Evolutionary conservation across 106 monocot species (phyloP).

Genomic region (Vanilla planifolia): DNA sequence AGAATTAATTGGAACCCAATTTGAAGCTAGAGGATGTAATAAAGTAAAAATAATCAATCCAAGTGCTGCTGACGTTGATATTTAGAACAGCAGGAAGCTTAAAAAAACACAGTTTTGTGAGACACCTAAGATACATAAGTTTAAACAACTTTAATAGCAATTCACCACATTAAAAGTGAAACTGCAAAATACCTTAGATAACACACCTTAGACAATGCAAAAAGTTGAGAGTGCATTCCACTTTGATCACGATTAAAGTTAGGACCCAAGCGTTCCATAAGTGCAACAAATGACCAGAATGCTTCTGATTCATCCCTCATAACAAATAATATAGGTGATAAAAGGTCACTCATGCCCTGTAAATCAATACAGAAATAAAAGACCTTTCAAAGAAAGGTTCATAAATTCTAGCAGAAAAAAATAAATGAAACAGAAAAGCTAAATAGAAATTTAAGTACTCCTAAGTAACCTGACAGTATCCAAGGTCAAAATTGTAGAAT

Average conservation of each 20-base stretch:
- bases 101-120: too few species aligned
- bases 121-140: too few species aligned
- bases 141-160: too few species aligned
- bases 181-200: too few species aligned
- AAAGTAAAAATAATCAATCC: too few species aligned
- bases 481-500: constrained; percentile 99
- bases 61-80: too few species aligned
- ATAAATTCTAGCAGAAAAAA: background rate
- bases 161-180: too few species aligned
- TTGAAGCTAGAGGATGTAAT: too few species aligned
- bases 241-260: constrained; percentile 90
- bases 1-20: too few species aligned
- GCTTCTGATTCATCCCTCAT: constrained; percentile 77
- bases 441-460: background rate
- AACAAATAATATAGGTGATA: constrained; percentile 73
- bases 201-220: constrained; percentile 74
- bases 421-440: background rate
- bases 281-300: constrained; percentile 80
- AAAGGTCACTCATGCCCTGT: constrained; percentile 88
- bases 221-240: constrained; percentile 84
- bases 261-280: constrained; percentile 81
- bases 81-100: too few species aligned
- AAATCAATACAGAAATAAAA: background rate
- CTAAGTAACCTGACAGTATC: constrained; percentile 83
- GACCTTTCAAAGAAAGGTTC: background rate